phyloP scores from a whole-genome alignment of 768 basidiomycete genomes.

The Clitopilus passeckerianus region DNA sequence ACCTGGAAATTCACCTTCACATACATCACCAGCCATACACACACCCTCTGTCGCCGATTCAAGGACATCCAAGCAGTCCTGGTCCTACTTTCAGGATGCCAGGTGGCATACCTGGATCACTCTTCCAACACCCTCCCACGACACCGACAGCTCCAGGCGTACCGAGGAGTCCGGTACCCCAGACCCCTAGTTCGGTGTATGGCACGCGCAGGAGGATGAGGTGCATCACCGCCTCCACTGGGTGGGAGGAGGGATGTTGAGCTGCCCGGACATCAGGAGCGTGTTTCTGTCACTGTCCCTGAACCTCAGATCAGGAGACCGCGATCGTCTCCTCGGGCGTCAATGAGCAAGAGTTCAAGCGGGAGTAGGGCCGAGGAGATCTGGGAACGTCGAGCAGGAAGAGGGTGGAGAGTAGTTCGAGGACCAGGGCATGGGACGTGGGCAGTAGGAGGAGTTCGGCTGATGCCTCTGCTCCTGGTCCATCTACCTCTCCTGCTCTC shows the following conservation, averaged over 20 bases:
- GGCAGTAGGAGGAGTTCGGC: too few relatives aligned
- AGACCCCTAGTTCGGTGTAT: background rate
- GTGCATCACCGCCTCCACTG: background rate
- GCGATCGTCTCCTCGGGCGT: too few relatives aligned
- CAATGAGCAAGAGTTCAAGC: background rate
- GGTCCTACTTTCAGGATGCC: background rate
- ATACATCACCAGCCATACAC: background rate
- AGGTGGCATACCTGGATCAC: background rate
- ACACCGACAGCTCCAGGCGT: too few relatives aligned
- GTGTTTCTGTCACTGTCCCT: too few relatives aligned
- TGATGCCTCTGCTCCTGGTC: background rate
- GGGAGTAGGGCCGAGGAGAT: background rate
- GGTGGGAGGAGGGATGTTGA: background rate
- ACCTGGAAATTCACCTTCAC: background rate
- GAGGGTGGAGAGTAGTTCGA: background rate
- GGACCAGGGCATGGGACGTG: background rate
- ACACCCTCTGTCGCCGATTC: too few relatives aligned
- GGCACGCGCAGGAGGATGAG: background rate
- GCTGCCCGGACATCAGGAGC: background rate
- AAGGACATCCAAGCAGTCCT: background rate
- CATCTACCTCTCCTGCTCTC: background rate
- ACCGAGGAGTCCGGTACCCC: background rate
- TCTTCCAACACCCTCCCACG: background rate
- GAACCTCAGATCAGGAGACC: too few relatives aligned
- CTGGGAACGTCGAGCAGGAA: background rate